These are phyloP conservation scores for Allantophomopsis cytisporea DNA, from an alignment of 2,329 filamentous ascomycete genomes.

Conservation along the genomic window DNA sequence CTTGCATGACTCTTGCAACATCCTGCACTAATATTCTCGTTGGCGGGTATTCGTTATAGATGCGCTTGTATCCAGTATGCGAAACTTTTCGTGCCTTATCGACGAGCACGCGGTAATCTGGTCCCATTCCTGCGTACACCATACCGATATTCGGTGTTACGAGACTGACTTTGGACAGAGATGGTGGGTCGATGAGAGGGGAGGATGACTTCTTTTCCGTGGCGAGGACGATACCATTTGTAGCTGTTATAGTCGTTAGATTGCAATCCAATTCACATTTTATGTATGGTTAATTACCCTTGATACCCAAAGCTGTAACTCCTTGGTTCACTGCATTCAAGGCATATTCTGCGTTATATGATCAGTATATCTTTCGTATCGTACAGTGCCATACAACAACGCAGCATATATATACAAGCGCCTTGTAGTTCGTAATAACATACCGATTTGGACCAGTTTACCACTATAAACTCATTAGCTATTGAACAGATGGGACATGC, in stretches of 20 bases:
- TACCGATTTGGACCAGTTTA: constrained; percentile 98
- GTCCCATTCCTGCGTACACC: constrained; percentile 99
- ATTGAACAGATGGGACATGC: constrained; percentile 4
- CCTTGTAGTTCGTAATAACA: constrained; percentile 7
- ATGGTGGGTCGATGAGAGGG: constrained; percentile 87
- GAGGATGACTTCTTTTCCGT: constrained; percentile 99
- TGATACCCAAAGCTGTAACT: constrained; percentile 96
- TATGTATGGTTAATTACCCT: constrained; percentile 45
- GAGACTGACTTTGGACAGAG: constrained; percentile 91
- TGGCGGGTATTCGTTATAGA: constrained; percentile 99
- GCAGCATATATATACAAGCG: too few species aligned
- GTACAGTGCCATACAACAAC: too few species aligned
- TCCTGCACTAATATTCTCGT: constrained; percentile 98
- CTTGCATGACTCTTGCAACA: constrained; percentile 94
- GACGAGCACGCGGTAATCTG: constrained; percentile 93
- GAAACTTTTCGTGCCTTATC: constrained; percentile 97
- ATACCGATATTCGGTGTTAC: constrained; percentile 99
- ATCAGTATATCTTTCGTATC: too few species aligned
- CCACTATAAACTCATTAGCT: constrained; percentile 44
- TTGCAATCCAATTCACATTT: background rate
- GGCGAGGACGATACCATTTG: constrained; percentile 95
- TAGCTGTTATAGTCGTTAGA: constrained; percentile 41
- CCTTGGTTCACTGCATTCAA: constrained; percentile 98
- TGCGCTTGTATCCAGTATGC: constrained; percentile 96
- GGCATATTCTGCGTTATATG: constrained; percentile 66